Evolutionary conservation across 2,329 filamentous ascomycete species (phyloP), one percentile per base, ranked within the genome.

Genomic region (Fusarium verrucosum): DNA sequence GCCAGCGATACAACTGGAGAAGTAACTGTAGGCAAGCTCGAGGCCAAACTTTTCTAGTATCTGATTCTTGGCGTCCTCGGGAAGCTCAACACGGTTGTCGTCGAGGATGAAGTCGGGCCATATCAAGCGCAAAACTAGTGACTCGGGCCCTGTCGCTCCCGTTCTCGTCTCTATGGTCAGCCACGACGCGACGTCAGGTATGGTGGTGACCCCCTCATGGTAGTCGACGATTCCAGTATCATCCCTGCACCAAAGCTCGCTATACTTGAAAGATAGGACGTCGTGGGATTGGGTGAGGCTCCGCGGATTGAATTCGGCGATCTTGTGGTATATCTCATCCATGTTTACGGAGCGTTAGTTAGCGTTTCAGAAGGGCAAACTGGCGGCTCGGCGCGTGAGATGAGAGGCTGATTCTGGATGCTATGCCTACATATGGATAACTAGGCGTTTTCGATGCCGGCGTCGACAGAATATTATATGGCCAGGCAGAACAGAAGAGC

Each of bases 1-100:
- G 9, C 76, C 77, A 4, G 76, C 74, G 36, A 77, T 67, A 53
- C 70, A 74, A 40, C 72, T 77, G 14, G 71, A 69, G 13, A 75
- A 73, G 52, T 79, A 80, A 6, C 50, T 51, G 25, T 74, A 70
- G 8, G 76, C 75, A 7, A 77, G 67, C 4, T 61, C 33, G 36
- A 77, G 63, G 6, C 70, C 72, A 36, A 77, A 76, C 5, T 41
- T 59, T 13, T 69, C 38, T 13, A 76, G 49, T 3, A 77, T 62
- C 3, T 40, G 28, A 6, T 67, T 47, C 19, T 62, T 50, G 10
- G 59, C 49, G 2, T 57, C 17, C 9, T 71, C 35, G 10, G 70
- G 70, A n/a, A 77, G 61, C 22, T 71, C 69, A 41, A 76, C 63
- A 0, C 50, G 41, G 25, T 65, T 65, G 7, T 69, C 56, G 23